Base-by-base conservation (phyloP, 331 rosid genomes). In the Arachis monticola region DNA sequence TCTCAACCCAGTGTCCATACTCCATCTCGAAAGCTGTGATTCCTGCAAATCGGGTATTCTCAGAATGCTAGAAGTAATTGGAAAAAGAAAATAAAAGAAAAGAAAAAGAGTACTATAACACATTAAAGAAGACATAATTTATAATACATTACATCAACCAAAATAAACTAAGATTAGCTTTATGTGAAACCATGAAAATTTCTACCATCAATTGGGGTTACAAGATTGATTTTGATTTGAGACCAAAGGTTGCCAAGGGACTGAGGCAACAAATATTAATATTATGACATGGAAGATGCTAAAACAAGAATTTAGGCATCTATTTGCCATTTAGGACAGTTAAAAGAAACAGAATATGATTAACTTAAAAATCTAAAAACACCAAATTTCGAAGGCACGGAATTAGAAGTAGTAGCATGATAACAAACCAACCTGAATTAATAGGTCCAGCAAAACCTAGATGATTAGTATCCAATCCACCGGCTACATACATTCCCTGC, bases 1-100 rank as follows among this genome's bases (percentile, higher is more conserved):
- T 96, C 2, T 92, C 96, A 58, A 95, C 87, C 99, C 99, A 95
- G 60, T 82, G 90, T 74, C 86, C 92, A 62, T 95, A 95, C 85
- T 92, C 92, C 93, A 88, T 81, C 85, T 92, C 99, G 73, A 95
- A 95, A 61, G 90, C 74, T 50, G 92, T 38, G 58, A 92, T 77
- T 56, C 89, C 98, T 95, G 85, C 76, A 78, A 69, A 85, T 72
- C 73, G 31, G 6, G 35, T 55, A 67, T 45, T 48, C 80, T 82
- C 53, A 82, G 77, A 82, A 62, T 69, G 80, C 73, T 73, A 79
- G 8, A 75, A 77, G 17, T 45, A 64, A 66, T 53, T 69, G 66
- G 22, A 32, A 53, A 75, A 35, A 35, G 40, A 35, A 35, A 35
- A 35, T 3, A 35, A 35, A 35, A 35, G 5, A 35, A 22, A 22